Evolutionary conservation across 148 eudicot genomes (phyloP).

Genomic region (Cornus controversa): DNA sequence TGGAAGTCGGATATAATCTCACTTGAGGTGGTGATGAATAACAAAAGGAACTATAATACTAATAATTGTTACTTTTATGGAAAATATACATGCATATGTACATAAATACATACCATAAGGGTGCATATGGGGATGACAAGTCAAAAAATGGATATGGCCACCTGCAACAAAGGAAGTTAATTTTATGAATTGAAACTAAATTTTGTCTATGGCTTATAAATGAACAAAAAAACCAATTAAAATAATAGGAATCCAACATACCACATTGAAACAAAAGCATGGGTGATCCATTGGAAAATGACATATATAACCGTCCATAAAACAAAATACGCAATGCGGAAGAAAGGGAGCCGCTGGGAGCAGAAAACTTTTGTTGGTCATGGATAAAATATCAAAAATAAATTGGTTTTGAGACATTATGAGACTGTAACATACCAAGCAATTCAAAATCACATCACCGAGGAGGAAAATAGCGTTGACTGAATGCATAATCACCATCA

Average conservation of each 20-base stretch:
- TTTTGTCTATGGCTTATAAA: background rate
- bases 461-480: conserved; percentile 46
- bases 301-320: conserved; percentile 64
- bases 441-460: conserved; percentile 37
- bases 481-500: conserved; percentile 38
- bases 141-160: conserved; percentile 95
- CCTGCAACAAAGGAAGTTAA: conserved; percentile 44
- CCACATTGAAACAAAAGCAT: conserved; percentile 57
- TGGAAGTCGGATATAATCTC: background rate
- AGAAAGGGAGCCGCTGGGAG: conserved; percentile 71
- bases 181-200: background rate
- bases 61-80: no score
- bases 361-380: conserved; percentile 1
- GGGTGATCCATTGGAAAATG: conserved; percentile 82
- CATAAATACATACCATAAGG: conserved; percentile 54
- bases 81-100: background rate
- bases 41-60: background rate
- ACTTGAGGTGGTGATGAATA: background rate
- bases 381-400: background rate
- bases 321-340: conserved; percentile 71
- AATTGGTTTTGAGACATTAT: background rate
- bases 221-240: background rate
- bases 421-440: conserved; percentile 32
- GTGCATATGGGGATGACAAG: conserved; percentile 72
- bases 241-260: conserved; percentile 15